Evolutionary conservation across 2,329 filamentous ascomycete species (phyloP), one percentile per base, ranked within the genome.

Genomic region (Trichoderma arundinaceum): DNA sequence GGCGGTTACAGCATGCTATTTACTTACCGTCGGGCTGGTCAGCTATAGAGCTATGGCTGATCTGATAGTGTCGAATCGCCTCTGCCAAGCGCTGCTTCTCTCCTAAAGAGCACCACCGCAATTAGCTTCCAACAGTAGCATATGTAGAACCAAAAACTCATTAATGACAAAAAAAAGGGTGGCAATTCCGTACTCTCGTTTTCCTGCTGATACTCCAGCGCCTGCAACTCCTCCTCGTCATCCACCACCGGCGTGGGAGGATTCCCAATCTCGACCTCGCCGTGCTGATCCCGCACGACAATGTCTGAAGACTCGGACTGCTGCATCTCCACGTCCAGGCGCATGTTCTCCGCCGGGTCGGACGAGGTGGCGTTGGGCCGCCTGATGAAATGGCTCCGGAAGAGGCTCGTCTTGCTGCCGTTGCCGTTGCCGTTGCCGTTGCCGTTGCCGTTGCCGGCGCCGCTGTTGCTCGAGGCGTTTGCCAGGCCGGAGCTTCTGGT

Each of bases 11-110:
- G 7, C 12, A 48, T 39, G 33, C 15, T 19, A 43, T 13, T 17
- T 46, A 74, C 82, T 72, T 74, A 90, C 89, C 88, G 78, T 90
- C 87, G 57, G 87, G 85, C 69, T 90, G 88, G 71, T 86, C 86
- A 9, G 87, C 82, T 56, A 83, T 78, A 56, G 80, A 78, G 71
- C 81, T 83, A 68, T 83, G 81, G 70, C 83, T 83, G 65, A 85
- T 81, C 69, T 85, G 83, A 73, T 88, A 85, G 71, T 86, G 84
- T 72, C 83, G 87, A 39, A 90, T 84, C 1, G 85, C 85, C 68
- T 89, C 87, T 28, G 84, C 82, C 10, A 90, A 75, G 58, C 83
- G 79, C 72, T 89, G 86, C 60, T 85, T 80, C 72, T 90, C 87
- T 64, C 83, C 86, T 88, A 67, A 5, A 44, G 12, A 19, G 22